Evolutionary conservation across 768 basidiomycete genomes (phyloP).

Genomic region (Amylocystis lapponica): DNA sequence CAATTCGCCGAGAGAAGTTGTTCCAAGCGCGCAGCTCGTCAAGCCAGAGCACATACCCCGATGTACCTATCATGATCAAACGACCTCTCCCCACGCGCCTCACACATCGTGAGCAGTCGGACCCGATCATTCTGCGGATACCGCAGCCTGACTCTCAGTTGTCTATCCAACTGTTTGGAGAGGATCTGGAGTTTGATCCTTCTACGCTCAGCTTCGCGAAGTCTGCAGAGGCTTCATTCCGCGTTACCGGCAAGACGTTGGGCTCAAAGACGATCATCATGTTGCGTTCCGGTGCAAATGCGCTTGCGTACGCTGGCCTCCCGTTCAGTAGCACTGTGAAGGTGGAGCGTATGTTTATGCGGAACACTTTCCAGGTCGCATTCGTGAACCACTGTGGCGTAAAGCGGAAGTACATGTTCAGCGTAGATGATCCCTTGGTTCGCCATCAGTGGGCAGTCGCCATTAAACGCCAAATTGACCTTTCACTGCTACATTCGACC

Average conservation of each 20-base stretch:
- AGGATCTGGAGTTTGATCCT: constrained; percentile 87
- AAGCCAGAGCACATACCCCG: constrained; percentile 31
- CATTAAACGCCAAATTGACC: constrained; percentile 61
- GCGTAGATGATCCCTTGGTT: constrained; percentile 73
- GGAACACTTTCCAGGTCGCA: constrained; percentile 90
- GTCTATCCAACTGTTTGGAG: constrained; percentile 77
- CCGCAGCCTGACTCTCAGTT: constrained; percentile 82
- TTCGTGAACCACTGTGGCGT: constrained; percentile 62
- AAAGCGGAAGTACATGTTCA: constrained; percentile 93
- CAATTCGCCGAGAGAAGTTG: constrained; percentile 66
- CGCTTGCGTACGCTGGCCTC: constrained; percentile 74
- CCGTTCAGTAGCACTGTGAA: constrained; percentile 72
- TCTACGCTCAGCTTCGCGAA: constrained; percentile 73
- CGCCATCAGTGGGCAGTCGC: constrained; percentile 70
- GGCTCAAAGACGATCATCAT: constrained; percentile 82
- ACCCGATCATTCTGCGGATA: constrained; percentile 81
- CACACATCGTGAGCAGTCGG: constrained; percentile 85
- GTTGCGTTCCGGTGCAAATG: constrained; percentile 78
- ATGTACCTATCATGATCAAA: constrained; percentile 63
- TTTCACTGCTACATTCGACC: no score
- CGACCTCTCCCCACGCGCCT: constrained; percentile 70
- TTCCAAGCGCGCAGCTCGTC: constrained; percentile 58
- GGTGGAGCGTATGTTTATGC: constrained; percentile 93
- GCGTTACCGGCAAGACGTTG: constrained; percentile 79
- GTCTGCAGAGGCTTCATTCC: constrained; percentile 81